A percentile compares a stretch with the other conserved stretches of the same genome.
phyloP scores from a whole-genome alignment of 2,329 filamentous ascomycete species.

The Fusarium beomiforme region DNA sequence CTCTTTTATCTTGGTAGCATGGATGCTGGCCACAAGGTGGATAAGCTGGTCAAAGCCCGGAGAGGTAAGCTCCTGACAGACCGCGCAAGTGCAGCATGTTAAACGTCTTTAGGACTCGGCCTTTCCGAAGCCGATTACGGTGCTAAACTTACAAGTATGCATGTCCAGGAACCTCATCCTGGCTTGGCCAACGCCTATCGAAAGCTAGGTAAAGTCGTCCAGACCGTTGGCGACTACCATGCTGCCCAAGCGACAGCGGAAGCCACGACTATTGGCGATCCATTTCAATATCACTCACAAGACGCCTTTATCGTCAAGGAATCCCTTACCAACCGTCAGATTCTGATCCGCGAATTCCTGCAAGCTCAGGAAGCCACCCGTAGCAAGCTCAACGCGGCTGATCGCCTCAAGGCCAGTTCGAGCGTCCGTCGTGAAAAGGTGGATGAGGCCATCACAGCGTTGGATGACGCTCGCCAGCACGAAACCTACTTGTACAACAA shows the following conservation, averaged over 20 bases:
- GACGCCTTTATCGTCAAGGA: constrained; percentile 99
- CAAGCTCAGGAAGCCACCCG: constrained; percentile 89
- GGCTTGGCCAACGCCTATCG: constrained; percentile 91
- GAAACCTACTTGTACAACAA: constrained; percentile 87
- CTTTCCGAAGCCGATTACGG: constrained; percentile 94
- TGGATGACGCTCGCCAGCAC: constrained; percentile 86
- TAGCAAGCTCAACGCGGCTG: constrained; percentile 84
- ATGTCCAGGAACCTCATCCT: constrained; percentile 88
- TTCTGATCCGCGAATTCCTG: constrained; percentile 90
- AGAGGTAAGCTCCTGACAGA: constrained; percentile 70
- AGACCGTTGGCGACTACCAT: constrained; percentile 94
- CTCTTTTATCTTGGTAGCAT: constrained; percentile 94
- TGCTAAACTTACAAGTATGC: constrained; percentile 86
- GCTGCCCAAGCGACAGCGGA: constrained; percentile 96
- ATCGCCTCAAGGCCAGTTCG: constrained; percentile 86
- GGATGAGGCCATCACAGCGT: constrained; percentile 91
- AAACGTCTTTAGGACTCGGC: constrained; percentile 75
- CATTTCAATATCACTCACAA: constrained; percentile 92
- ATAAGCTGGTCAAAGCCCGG: constrained; percentile 90
- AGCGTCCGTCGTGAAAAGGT: constrained; percentile 95
- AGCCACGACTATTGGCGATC: constrained; percentile 92
- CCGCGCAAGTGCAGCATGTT: constrained; percentile 11
- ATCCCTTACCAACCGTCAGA: constrained; percentile 96
- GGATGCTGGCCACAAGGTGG: constrained; percentile 97
- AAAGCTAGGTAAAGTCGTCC: constrained; percentile 93